These are phyloP conservation scores for Cladosporium austrohemisphaericum DNA, from an alignment of 2,329 filamentous ascomycete genomes.

Conservation along the genomic window DNA sequence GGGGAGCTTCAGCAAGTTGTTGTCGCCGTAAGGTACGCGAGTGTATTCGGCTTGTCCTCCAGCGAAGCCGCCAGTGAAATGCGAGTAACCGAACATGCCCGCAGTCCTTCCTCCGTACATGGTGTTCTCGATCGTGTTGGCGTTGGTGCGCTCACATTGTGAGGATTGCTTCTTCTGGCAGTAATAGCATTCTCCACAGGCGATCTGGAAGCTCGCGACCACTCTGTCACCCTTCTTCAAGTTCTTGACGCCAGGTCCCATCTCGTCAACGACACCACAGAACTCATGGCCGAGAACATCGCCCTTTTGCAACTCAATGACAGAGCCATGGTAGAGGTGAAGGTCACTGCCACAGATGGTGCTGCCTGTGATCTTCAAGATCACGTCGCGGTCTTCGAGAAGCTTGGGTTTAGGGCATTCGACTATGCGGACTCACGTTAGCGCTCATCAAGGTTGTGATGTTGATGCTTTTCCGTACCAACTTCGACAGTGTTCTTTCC, in stretches of 20 bases:
- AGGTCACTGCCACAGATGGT: conserved; percentile 61
- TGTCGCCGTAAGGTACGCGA: conserved; percentile 73
- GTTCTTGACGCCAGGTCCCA: conserved; percentile 42
- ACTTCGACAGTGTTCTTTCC: conserved; percentile 76
- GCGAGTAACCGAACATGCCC: conserved; percentile 57
- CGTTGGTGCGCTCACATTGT: conserved; percentile 75
- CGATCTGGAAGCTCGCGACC: conserved; percentile 84
- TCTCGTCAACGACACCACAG: conserved; percentile 48
- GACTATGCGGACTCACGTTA: conserved; percentile 36
- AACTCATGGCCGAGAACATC: conserved; percentile 53
- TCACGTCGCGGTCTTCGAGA: conserved; percentile 70
- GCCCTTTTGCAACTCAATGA: conserved; percentile 50
- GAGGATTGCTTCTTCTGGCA: conserved; percentile 75
- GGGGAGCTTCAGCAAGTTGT: conserved; percentile 76
- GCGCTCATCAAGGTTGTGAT: conserved; percentile 10
- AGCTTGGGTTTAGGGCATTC: conserved; percentile 68
- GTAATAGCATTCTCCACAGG: conserved; percentile 65
- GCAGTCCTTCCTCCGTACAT: conserved; percentile 78
- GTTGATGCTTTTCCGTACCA: conserved; percentile 36
- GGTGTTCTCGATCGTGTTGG: conserved; percentile 64
- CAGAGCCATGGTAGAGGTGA: conserved; percentile 51
- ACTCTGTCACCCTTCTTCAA: conserved; percentile 55
- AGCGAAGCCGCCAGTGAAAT: conserved; percentile 82
- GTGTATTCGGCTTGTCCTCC: conserved; percentile 87
- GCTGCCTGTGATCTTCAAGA: conserved; percentile 69